Conservation (phyloP, 139 green algal genomes). For the Chlamydomonas sp. region DNA sequence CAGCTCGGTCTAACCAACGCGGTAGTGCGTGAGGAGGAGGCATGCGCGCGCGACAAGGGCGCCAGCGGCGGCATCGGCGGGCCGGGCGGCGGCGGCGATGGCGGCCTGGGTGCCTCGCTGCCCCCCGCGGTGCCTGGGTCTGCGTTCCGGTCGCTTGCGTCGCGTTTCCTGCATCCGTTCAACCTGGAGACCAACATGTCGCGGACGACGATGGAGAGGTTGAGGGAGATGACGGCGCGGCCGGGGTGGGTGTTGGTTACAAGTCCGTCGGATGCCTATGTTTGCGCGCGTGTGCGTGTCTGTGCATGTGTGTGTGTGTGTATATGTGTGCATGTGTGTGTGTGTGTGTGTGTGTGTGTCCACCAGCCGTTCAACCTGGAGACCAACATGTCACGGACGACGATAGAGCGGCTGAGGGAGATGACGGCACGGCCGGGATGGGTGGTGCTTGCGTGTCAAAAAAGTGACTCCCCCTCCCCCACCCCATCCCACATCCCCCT, state of each 20-base stretch:
- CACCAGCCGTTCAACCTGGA: constrained; percentile 17
- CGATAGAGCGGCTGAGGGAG: constrained; percentile 1
- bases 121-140: too few species aligned
- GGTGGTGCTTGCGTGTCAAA: too few species aligned
- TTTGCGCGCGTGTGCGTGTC: not conserved
- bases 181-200: constrained; percentile 7
- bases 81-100: too few species aligned
- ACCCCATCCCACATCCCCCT: not conserved
- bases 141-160: not conserved
- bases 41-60: too few species aligned
- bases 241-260: too few species aligned
- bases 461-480: not conserved
- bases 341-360: not conserved
- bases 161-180: constrained; percentile 11
- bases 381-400: not conserved
- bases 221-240: too few species aligned
- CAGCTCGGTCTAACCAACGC: too few species aligned
- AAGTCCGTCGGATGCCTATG: not conserved
- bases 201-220: not conserved
- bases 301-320: not conserved
- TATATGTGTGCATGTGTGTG: constrained; percentile 1
- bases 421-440: too few species aligned
- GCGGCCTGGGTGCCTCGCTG: too few species aligned
- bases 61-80: too few species aligned
- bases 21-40: too few species aligned